phyloP scores from a whole-genome alignment of 345 rosid species.

The Adansonia digitata region DNA sequence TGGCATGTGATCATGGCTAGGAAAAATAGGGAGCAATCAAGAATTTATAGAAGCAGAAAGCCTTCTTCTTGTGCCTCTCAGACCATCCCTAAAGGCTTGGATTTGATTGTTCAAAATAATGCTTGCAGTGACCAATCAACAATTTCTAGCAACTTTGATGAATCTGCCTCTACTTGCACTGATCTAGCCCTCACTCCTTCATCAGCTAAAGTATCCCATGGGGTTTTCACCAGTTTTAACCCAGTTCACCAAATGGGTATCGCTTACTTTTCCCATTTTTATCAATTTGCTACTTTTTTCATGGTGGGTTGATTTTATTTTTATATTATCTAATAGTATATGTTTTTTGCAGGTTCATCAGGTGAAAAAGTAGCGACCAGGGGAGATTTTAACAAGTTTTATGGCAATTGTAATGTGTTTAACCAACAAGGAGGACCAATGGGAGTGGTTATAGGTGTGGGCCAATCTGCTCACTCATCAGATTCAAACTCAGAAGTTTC shows the following conservation, averaged over 20 bases:
- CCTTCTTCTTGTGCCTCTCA: conserved; percentile 23
- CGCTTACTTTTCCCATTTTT: background rate
- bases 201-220: conserved; percentile 27
- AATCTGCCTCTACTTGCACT: conserved; percentile 55
- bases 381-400: conserved; percentile 17
- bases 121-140: conserved; percentile 39
- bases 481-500: conserved; percentile 59
- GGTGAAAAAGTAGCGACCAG: conserved; percentile 18
- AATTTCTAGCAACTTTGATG: conserved; percentile 33
- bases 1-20: conserved; percentile 98
- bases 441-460: conserved; percentile 21
- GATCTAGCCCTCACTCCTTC: conserved; percentile 60
- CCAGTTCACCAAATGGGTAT: conserved; percentile 31
- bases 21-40: conserved; percentile 63
- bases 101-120: conserved; percentile 19
- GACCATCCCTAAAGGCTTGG: conserved; percentile 11
- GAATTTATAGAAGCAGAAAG: conserved; percentile 42
- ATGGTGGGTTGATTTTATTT: background rate
- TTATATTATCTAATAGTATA: background rate
- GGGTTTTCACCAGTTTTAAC: conserved; percentile 19
- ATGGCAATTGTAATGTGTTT: conserved; percentile 10
- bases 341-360: conserved; percentile 19
- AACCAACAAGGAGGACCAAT: conserved; percentile 17
- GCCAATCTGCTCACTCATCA: conserved; percentile 36
- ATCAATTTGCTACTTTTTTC: background rate